Conservation (phyloP, 495 filamentous ascomycete species). For the Podospora conica region DNA sequence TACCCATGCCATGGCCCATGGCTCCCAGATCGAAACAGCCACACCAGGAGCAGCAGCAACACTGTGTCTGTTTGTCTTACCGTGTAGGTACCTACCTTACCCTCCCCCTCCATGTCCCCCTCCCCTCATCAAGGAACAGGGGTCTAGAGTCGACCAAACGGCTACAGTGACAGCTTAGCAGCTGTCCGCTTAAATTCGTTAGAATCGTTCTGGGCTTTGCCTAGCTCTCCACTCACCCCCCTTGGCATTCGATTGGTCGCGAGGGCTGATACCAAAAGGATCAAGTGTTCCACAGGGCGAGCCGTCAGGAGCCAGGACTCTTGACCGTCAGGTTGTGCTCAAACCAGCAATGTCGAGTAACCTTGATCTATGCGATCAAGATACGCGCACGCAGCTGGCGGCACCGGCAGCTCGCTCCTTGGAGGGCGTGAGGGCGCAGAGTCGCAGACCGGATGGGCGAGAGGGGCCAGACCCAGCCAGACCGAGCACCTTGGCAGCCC, state of each 20-base stretch:
- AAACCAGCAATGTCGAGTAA: neutral
- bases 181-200: neutral
- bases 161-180: neutral
- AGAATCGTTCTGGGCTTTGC: neutral
- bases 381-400: neutral
- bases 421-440: no score
- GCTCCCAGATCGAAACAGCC: neutral
- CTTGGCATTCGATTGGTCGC: neutral
- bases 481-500: neutral
- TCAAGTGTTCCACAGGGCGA: no score
- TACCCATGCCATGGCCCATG: neutral
- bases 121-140: neutral
- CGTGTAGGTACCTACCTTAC: neutral
- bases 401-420: no score
- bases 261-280: neutral
- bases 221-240: neutral
- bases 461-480: neutral
- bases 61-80: neutral
- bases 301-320: neutral
- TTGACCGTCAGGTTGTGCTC: neutral
- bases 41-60: neutral
- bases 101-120: neutral
- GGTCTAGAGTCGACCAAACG: neutral
- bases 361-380: neutral
- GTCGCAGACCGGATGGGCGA: neutral